These are phyloP conservation scores for Rusavskia elegans DNA, from an alignment of 495 filamentous ascomycete genomes.

Conservation along the genomic window DNA sequence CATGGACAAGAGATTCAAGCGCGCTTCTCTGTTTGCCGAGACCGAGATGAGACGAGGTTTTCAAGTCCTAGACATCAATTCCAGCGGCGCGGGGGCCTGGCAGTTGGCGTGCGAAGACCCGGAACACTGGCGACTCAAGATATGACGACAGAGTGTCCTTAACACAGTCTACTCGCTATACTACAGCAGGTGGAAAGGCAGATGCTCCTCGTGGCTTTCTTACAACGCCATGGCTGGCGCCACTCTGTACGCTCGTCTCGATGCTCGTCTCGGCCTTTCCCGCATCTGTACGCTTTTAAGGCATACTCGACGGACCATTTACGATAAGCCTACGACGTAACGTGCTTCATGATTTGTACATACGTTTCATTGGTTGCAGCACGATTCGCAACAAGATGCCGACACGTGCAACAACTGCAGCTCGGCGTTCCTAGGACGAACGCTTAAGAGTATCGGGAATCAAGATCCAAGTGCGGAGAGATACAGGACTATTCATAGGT, in stretches of 20 bases:
- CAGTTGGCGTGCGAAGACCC: neutral
- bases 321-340: neutral
- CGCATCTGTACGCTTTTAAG: too few relatives aligned
- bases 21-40: slow-evolving; percentile 65
- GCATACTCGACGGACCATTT: neutral
- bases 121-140: neutral
- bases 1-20: slow-evolving; percentile 63
- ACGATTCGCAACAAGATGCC: neutral
- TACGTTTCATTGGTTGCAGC: neutral
- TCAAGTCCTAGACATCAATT: slow-evolving; percentile 17
- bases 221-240: too few relatives aligned
- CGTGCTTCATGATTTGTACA: neutral
- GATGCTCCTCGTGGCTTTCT: too few relatives aligned
- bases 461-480: too few relatives aligned
- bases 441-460: too few relatives aligned
- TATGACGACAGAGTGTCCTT: neutral
- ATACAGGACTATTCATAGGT: too few relatives aligned
- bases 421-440: too few relatives aligned
- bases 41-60: slow-evolving; percentile 48
- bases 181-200: neutral
- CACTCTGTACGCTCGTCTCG: too few relatives aligned
- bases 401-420: too few relatives aligned
- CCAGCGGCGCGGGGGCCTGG: neutral
- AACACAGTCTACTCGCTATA: neutral
- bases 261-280: too few relatives aligned